Base-by-base conservation (phyloP, 2,329 filamentous ascomycete species). In the Pseudogymnoascus sp. region DNA sequence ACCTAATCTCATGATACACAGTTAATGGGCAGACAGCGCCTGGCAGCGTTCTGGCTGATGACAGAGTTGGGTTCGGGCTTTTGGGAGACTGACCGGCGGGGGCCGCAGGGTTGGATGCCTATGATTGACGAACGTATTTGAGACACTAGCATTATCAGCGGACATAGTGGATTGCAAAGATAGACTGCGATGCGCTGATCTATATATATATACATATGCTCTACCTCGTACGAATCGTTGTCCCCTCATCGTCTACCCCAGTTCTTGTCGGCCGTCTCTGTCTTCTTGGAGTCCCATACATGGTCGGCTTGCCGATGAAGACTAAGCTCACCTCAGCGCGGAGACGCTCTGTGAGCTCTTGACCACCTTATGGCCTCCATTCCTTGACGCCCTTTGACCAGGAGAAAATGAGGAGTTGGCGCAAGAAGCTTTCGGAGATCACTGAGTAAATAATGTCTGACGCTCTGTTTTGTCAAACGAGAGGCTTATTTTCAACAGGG, bases 1-100 rank as follows among this genome's bases (percentile, higher is more conserved):
- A 56, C 50, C 50, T 28, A 56, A 56, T n/a, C 28, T 56, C 50
- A 56, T 33, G 50, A 33, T 56, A 56, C 50, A 21, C 28, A 56
- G 25, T 33, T 33, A 33, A 16, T 18, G 47, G 50, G 28, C n/a
- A 25, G 28, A 33, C 16, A 33, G 28, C 50, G 33, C 18, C 12
- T 56, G 7, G 11, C 28, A 33, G 50, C 16, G 3, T 56, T 56
- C 33, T 56, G 28, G 18, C 50, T 35, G 50, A 56, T 56, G 50
- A 14, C 28, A 31, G 50, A 16, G 12, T 18, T 56, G 50, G 50
- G 50, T 33, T 56, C 50, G 10, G 50, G 50, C 50, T n/a, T 33
- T 56, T n/a, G n/a, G 50, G 28, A 33, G 28, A 16, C 12, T 56
- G 28, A 21, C 16, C 16, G 50, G 50, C 16, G 50, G 50, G 50